phyloP scores from a whole-genome alignment of 2,329 filamentous ascomycete genomes.

The Ciborinia camelliae region DNA sequence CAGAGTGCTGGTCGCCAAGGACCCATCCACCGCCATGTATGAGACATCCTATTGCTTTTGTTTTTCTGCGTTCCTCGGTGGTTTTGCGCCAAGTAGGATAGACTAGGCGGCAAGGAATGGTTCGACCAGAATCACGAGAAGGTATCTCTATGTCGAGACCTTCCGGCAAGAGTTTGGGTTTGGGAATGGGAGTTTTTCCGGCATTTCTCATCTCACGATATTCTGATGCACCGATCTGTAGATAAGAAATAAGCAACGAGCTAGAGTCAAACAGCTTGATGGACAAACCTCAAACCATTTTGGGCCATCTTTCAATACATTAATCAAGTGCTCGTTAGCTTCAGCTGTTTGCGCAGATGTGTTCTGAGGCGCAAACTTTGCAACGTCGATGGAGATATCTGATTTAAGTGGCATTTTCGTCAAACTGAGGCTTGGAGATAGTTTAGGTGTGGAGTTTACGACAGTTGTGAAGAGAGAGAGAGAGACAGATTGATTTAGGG shows the following conservation, averaged over 20 bases:
- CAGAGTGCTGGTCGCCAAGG: constrained; percentile 34
- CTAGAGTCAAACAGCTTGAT: neutral
- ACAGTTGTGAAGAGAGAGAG: neutral
- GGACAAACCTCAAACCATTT: constrained; percentile 50
- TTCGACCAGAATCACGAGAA: constrained; percentile 48
- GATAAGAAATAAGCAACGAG: neutral
- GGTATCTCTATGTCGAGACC: constrained; percentile 49
- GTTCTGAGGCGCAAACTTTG: constrained; percentile 44
- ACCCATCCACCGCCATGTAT: constrained; percentile 48
- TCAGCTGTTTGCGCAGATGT: constrained; percentile 42
- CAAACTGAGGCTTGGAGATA: neutral
- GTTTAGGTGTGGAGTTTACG: too few relatives aligned
- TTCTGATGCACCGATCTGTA: constrained; percentile 49
- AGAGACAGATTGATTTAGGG: constrained; percentile 47
- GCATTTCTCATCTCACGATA: constrained; percentile 53
- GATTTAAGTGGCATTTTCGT: constrained; percentile 37
- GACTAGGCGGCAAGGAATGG: constrained; percentile 47
- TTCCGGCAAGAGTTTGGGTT: constrained; percentile 44
- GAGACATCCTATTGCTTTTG: constrained; percentile 50
- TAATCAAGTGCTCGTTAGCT: constrained; percentile 42
- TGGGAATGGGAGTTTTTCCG: constrained; percentile 51
- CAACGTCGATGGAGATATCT: constrained; percentile 43
- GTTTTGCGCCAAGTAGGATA: constrained; percentile 28
- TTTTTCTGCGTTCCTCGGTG: constrained; percentile 48
- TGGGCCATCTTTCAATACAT: constrained; percentile 38